Evolutionary conservation across 805 yeast genomes (phyloP), one percentile per base, ranked within the genome.

Genomic region (Nakazawaea ishiwadae): DNA sequence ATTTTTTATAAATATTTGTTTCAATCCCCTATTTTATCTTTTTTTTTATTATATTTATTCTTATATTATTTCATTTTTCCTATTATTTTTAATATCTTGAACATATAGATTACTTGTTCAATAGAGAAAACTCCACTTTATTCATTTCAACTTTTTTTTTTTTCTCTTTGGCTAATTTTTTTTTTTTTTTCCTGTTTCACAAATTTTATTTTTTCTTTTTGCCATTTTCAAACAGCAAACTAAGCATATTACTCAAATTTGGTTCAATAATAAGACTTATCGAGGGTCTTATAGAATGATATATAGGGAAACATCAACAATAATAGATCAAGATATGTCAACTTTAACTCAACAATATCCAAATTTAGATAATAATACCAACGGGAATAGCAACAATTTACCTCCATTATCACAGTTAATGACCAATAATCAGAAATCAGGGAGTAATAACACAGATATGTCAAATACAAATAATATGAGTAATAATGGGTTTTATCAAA

Each of bases 341-440:
- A 35, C 39, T 21, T 30, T 40, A 30, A 31, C 43, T 4, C 43
- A 33, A 14, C 36, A 33, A 34, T 39, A 39, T 34, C 37, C n/a
- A n/a, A n/a, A n/a, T n/a, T n/a, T n/a, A n/a, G n/a, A n/a, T n/a
- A n/a, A n/a, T n/a, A n/a, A n/a, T n/a, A n/a, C n/a, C n/a, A n/a
- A n/a, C n/a, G n/a, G n/a, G n/a, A n/a, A n/a, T n/a, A 10, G 30
- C 11, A 31, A 32, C 32, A 58, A 65, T 18, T 60, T 70, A 46
- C 75, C 77, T 14, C 69, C 75, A 19, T 59, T 71, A 44, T 63
- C 75, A 0, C 72, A 65, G 42, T 58, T 71, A 26, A 70, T 71
- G 62, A 70, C 73, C 2, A 31, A 31, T 9, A 39, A 44, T 28
- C 35, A 30, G 14, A 42, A 18, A 9, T 32, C 42, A 48, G 31